A percentile compares a stretch with the other conserved stretches of the same genome.
These are phyloP conservation scores for Ambrosia artemisiifolia DNA, from an alignment of 129 eudicot genomes.

Conservation along the genomic window DNA sequence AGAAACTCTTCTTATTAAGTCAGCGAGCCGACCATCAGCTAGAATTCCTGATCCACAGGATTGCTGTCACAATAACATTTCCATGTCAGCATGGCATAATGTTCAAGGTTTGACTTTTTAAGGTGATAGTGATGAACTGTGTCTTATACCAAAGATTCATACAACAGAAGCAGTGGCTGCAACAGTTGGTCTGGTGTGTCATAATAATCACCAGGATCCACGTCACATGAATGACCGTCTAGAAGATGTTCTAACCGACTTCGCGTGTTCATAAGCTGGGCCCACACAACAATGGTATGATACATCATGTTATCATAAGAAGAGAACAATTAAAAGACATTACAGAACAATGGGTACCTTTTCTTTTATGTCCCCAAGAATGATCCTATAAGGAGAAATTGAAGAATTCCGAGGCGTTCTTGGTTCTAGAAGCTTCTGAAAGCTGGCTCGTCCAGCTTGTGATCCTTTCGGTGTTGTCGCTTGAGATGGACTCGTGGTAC, in stretches of 20 bases:
- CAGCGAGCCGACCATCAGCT: conserved; percentile 95
- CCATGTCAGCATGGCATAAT: background rate
- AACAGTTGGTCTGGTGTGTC: conserved; percentile 77
- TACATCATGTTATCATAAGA: background rate
- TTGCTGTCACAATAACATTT: conserved; percentile 48
- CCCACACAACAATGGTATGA: conserved; percentile 5
- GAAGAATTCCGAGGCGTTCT: conserved; percentile 63
- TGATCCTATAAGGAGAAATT: conserved; percentile 80
- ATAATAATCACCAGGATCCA: conserved; percentile 67
- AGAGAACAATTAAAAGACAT: background rate
- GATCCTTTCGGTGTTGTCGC: conserved; percentile 42
- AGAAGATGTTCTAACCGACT: conserved; percentile 81
- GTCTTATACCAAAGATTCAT: conserved; percentile 81
- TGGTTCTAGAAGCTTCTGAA: conserved; percentile 90
- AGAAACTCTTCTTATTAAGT: conserved; percentile 79
- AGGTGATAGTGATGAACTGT: background rate
- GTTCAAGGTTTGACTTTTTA: background rate
- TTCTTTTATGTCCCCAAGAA: conserved; percentile 87
- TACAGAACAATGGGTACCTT: conserved; percentile 46
- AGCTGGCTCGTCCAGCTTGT: conserved; percentile 70
- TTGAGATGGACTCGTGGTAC: conserved; percentile 34
- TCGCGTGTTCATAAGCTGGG: conserved; percentile 74
- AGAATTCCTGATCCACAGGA: conserved; percentile 81
- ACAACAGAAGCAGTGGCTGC: conserved; percentile 76
- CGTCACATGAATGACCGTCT: conserved; percentile 76